Base-by-base conservation (phyloP, 257 asterid species). In the Oldenlandia corymbosa region DNA sequence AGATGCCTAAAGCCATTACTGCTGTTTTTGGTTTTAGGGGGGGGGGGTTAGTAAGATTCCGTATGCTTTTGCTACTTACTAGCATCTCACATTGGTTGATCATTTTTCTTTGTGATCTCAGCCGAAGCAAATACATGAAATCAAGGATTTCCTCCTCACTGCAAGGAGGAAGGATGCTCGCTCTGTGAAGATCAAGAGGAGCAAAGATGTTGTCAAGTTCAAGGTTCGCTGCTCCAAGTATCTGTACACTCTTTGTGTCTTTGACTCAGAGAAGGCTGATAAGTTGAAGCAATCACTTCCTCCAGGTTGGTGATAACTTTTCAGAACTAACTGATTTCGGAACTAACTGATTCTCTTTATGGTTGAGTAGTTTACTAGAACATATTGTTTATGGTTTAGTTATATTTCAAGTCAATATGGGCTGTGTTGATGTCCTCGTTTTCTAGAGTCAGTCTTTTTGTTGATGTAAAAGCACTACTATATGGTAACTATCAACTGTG, bases 271-370 rank as follows among this genome's bases (percentile, higher is more conserved):
- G 68, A 74, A 74, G 75, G 79, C 79, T 36, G 79, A 74, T 65
- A 74, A 74, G 71, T 46, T 74, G 68, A 74, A 74, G 71, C 79
- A 74, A n/a, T 74, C 79, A 26, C 79, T 74, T 45, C 79, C 79
- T 18, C 79, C 79, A 69, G 79, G 79, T 73, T 64, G 5, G 71
- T 58, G 30, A 16, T 23, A 11, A 3, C 32, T 74, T 0, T 8
- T 1, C 39, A 36, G 5, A 10, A n/a, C 39, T 34, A 34, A 34
- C 39, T 34, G 9, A 3, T 34, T 34, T 34, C 4, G 39, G 4
- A 9, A n/a, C n/a, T n/a, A n/a, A n/a, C n/a, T n/a, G n/a, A n/a
- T n/a, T n/a, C n/a, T n/a, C n/a, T n/a, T n/a, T n/a, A n/a, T n/a
- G n/a, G n/a, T n/a, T n/a, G n/a, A n/a, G n/a, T n/a, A n/a, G n/a